A percentile compares a stretch with the other conserved stretches of the same genome.
phyloP scores from a whole-genome alignment of 164 flowering plant genomes.

The Tetracentron sinense region DNA sequence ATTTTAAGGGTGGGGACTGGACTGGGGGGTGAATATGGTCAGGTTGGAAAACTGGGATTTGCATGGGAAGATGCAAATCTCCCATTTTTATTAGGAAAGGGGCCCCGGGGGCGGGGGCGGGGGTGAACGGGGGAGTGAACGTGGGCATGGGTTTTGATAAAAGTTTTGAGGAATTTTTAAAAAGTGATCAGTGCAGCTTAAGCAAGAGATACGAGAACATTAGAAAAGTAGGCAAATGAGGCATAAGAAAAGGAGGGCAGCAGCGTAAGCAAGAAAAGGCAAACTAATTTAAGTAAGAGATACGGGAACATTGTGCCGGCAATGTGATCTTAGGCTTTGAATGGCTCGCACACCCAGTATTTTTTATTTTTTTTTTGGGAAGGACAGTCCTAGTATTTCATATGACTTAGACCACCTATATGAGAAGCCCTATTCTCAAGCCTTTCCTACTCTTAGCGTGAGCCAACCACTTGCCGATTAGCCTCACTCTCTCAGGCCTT shows the following conservation, averaged over 20 bases:
- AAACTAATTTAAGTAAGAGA: not conserved
- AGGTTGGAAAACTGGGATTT: constrained; percentile 32
- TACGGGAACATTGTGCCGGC: constrained; percentile 5
- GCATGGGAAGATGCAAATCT: constrained; percentile 21
- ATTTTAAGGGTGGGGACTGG: constrained; percentile 12
- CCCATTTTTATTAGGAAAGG: constrained; percentile 12
- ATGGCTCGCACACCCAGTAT: no score
- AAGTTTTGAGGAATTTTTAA: not conserved
- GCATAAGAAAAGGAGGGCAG: constrained; percentile 24
- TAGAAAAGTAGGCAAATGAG: constrained; percentile 27
- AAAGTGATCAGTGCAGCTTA: not conserved
- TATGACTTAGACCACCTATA: no score
- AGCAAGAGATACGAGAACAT: no score
- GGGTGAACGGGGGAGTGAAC: constrained; percentile 32
- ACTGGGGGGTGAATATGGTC: constrained; percentile 40
- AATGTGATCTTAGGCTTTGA: not conserved
- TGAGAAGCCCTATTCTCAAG: no score
- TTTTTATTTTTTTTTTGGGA: no score
- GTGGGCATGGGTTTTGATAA: constrained; percentile 19
- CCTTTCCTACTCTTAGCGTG: no score
- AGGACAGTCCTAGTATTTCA: no score
- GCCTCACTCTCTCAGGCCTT: no score
- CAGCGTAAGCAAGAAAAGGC: constrained; percentile 30
- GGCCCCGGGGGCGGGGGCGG: no score
- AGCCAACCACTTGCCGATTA: no score